These are phyloP conservation scores for Striga hermonthica DNA, from an alignment of 305 asterid species.

Conservation along the genomic window DNA sequence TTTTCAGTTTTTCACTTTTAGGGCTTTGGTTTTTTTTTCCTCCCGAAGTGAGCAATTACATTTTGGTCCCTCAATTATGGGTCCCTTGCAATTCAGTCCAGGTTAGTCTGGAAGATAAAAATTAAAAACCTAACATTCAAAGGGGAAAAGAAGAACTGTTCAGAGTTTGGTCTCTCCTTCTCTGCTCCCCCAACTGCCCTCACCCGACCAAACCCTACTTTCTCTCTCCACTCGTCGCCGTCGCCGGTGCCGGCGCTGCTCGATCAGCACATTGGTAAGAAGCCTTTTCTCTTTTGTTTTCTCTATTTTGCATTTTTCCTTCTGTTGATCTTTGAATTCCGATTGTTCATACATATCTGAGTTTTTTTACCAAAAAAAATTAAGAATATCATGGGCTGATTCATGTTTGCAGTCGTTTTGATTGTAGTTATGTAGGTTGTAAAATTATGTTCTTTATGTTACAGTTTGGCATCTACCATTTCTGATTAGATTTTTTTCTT, in stretches of 20 bases:
- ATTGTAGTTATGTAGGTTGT: too few species aligned
- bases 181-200: neutral
- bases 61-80: too few species aligned
- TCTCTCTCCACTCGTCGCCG: neutral
- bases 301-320: neutral
- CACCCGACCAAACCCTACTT: conserved; percentile 1
- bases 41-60: too few species aligned
- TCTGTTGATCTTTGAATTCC: neutral
- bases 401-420: too few species aligned
- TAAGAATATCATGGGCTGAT: neutral
- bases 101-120: too few species aligned
- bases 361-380: neutral
- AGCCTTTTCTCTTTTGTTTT: neutral
- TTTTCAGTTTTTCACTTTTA: neutral
- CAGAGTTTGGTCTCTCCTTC: neutral
- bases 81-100: too few species aligned
- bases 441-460: too few species aligned
- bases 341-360: neutral
- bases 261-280: conserved; percentile 1
- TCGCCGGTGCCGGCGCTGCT: neutral
- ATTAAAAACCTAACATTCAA: too few species aligned
- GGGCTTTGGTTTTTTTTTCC: neutral
- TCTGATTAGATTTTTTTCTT: too few species aligned
- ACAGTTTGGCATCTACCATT: too few species aligned
- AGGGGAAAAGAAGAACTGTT: too few species aligned